A percentile compares a stretch with the other conserved stretches of the same genome.
These are phyloP conservation scores for Saccharomyces uvarum DNA, from an alignment of 1,139 yeast genomes.

Conservation along the genomic window DNA sequence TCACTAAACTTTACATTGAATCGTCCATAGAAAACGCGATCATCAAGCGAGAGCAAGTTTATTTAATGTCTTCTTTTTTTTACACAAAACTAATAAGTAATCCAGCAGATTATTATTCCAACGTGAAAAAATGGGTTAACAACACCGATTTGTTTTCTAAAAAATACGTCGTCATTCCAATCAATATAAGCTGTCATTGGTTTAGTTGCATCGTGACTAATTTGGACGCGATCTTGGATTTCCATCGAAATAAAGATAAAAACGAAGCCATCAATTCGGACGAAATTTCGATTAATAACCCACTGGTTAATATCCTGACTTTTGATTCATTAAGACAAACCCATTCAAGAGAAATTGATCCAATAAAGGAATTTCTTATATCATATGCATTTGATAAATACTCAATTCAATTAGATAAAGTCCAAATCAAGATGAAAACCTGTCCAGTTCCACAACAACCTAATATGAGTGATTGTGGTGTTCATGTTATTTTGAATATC, in stretches of 20 bases:
- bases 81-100: slow-evolving; percentile 53
- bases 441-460: slow-evolving; percentile 76
- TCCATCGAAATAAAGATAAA: slow-evolving; percentile 6
- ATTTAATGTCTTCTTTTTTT: slow-evolving; percentile 79
- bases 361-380: slow-evolving; percentile 56
- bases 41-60: slow-evolving; percentile 35
- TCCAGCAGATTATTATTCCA: slow-evolving; percentile 43
- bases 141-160: slow-evolving; percentile 58
- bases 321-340: slow-evolving; percentile 69
- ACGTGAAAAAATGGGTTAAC: slow-evolving; percentile 73
- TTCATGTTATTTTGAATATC: slow-evolving; percentile 78
- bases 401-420: slow-evolving; percentile 40
- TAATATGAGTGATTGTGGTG: slow-evolving; percentile 91
- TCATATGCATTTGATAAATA: slow-evolving; percentile 65
- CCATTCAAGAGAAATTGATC: slow-evolving; percentile 47
- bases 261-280: slow-evolving; percentile 9
- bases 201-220: slow-evolving; percentile 64
- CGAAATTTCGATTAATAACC: slow-evolving; percentile 17
- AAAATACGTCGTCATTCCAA: slow-evolving; percentile 67
- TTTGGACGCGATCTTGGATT: slow-evolving; percentile 25
- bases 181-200: slow-evolving; percentile 84
- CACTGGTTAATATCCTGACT: slow-evolving; percentile 50
- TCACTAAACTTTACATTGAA: slow-evolving; percentile 51
- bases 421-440: slow-evolving; percentile 37
- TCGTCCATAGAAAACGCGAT: slow-evolving; percentile 26